phyloP scores from a whole-genome alignment of 371 early-diverging fungal species.

The Rhizoclosmatium hyalinum region DNA sequence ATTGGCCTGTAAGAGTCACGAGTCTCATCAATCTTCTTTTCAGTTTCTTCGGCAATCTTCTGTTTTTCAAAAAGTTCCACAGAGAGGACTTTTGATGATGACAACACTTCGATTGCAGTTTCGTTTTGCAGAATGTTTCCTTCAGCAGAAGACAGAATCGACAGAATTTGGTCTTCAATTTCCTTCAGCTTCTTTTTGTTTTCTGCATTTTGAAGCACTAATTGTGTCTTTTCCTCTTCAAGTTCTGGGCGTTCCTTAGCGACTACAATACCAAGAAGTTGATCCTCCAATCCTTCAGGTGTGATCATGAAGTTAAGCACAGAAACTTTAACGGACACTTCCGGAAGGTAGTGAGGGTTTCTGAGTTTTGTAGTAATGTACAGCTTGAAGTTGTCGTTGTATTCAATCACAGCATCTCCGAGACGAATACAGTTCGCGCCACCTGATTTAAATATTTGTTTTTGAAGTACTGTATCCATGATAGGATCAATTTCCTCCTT shows the following conservation, averaged over 20 bases:
- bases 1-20: slow-evolving; percentile 65
- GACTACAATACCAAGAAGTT: slow-evolving; percentile 65
- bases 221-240: slow-evolving; percentile 64
- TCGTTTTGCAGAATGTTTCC: slow-evolving; percentile 70
- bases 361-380: slow-evolving; percentile 66
- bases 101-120: slow-evolving; percentile 64
- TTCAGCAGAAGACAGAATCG: slow-evolving; percentile 61
- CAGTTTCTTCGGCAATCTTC: slow-evolving; percentile 65
- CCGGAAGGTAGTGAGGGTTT: slow-evolving; percentile 68
- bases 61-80: slow-evolving; percentile 66
- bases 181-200: slow-evolving; percentile 63
- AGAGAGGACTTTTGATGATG: slow-evolving; percentile 58
- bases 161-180: slow-evolving; percentile 64
- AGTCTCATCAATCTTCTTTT: slow-evolving; percentile 65
- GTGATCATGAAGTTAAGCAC: slow-evolving; percentile 69
- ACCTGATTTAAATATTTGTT: slow-evolving; percentile 65
- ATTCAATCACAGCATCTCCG: slow-evolving; percentile 66
- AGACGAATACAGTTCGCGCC: slow-evolving; percentile 58
- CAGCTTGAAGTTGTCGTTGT: slow-evolving; percentile 54
- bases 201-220: slow-evolving; percentile 61
- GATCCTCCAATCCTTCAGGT: slow-evolving; percentile 65
- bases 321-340: slow-evolving; percentile 61
- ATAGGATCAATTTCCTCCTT: slow-evolving; percentile 66
- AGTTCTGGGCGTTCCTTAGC: slow-evolving; percentile 64
- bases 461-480: slow-evolving; percentile 59